These are phyloP conservation scores for Goniomonas avonlea DNA, from an alignment of 78 protist species.

Conservation along the genomic window DNA sequence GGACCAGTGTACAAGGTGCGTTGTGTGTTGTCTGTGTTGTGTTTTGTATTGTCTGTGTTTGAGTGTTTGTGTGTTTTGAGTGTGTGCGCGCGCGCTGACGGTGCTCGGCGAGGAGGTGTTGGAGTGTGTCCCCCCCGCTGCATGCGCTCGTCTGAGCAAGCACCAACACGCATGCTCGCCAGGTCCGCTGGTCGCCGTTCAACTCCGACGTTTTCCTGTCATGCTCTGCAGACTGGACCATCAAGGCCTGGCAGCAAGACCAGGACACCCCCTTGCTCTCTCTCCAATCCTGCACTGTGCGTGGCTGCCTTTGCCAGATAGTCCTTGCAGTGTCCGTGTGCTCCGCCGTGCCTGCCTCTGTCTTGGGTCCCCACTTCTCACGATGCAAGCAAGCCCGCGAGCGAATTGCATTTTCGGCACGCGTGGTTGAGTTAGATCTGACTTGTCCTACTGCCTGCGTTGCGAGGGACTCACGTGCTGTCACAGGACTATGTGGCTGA, in stretches of 20 bases:
- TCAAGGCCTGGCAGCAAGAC: slow-evolving; percentile 41
- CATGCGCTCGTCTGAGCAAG: neutral
- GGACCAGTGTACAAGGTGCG: slow-evolving; percentile 52
- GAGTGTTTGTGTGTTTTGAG: too few relatives aligned
- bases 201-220: slow-evolving; percentile 33
- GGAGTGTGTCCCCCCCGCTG: neutral
- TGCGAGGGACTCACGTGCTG: too few relatives aligned
- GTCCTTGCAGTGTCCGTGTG: neutral
- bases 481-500: slow-evolving; percentile 45
- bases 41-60: too few relatives aligned
- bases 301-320: neutral
- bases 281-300: neutral
- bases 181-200: slow-evolving; percentile 50
- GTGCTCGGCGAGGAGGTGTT: neutral
- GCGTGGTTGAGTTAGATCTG: too few relatives aligned
- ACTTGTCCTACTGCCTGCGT: too few relatives aligned
- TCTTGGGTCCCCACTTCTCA: too few relatives aligned
- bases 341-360: neutral
- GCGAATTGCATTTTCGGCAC: too few relatives aligned
- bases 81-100: neutral
- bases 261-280: neutral
- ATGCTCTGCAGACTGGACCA: slow-evolving; percentile 57
- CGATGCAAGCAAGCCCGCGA: too few relatives aligned
- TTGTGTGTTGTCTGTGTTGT: too few relatives aligned
- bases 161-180: too few relatives aligned